These are phyloP conservation scores for Penicillium sp. DNA, from an alignment of 2,329 filamentous ascomycete species.

Conservation along the genomic window DNA sequence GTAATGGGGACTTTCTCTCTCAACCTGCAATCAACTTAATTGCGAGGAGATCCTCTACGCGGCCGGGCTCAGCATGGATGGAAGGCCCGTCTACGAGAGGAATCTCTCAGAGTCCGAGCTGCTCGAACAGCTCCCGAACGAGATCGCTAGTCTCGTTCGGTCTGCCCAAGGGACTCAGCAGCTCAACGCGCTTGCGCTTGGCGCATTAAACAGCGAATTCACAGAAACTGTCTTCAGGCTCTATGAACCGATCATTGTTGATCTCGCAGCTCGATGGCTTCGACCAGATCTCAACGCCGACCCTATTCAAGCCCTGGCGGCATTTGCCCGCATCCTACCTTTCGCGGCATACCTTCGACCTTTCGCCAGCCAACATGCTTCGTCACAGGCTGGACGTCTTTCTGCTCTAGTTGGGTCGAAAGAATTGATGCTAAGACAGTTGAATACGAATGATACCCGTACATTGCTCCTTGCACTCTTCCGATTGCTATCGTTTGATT, in stretches of 20 bases:
- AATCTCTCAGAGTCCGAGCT: constrained; percentile 55
- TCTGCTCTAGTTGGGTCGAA: constrained; percentile 34
- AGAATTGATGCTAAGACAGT: constrained; percentile 30
- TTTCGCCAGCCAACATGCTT: constrained; percentile 61
- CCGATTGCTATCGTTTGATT: constrained; percentile 77
- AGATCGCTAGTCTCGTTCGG: constrained; percentile 68
- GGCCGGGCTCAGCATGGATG: constrained; percentile 41
- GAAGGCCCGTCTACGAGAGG: constrained; percentile 47
- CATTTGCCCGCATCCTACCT: constrained; percentile 77
- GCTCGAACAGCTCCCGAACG: constrained; percentile 65
- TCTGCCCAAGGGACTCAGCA: constrained; percentile 65
- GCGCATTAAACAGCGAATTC: constrained; percentile 67
- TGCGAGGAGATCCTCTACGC: constrained; percentile 33
- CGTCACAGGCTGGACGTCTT: constrained; percentile 36
- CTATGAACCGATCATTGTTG: constrained; percentile 75
- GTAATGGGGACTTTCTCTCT: constrained; percentile 27
- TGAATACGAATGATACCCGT: constrained; percentile 44
- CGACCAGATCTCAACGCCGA: constrained; percentile 36
- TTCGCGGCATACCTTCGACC: constrained; percentile 78
- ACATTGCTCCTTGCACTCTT: constrained; percentile 68
- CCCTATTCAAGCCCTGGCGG: constrained; percentile 58
- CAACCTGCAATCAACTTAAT: constrained; percentile 18
- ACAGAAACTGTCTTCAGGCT: constrained; percentile 74
- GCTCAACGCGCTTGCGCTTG: constrained; percentile 69
- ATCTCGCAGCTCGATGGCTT: constrained; percentile 81